A percentile compares a stretch with the other conserved stretches of the same genome.
Conservation (phyloP, 192 early-diverging fungal genomes). For the Piromyces finnis region DNA sequence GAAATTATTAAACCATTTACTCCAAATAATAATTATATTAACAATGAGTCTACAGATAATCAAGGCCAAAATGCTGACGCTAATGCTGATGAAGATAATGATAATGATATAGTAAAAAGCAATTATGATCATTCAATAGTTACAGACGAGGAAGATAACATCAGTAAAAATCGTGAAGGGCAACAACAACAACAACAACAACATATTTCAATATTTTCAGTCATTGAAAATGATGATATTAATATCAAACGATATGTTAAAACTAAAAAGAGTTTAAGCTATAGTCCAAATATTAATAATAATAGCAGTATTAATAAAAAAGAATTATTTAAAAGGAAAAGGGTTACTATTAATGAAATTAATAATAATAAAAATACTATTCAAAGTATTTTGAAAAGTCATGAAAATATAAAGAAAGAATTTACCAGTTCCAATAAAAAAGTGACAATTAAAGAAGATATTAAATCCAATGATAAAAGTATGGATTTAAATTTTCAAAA, state of each 20-base stretch:
- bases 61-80: too few relatives aligned
- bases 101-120: too few relatives aligned
- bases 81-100: too few relatives aligned
- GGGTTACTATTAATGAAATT: not conserved
- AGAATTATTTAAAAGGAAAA: not conserved
- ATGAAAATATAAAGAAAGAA: not conserved
- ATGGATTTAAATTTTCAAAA: not conserved
- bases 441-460: not conserved
- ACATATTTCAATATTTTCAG: too few relatives aligned
- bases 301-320: not conserved
- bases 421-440: not conserved
- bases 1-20: not conserved
- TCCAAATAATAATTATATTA: too few relatives aligned
- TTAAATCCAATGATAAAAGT: not conserved
- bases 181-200: too few relatives aligned
- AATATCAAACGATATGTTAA: not conserved
- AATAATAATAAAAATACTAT: not conserved
- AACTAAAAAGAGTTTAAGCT: not conserved
- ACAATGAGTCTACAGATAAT: too few relatives aligned
- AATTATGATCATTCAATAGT: too few relatives aligned
- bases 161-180: not conserved
- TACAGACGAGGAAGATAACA: not conserved
- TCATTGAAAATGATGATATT: not conserved
- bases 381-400: not conserved
- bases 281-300: not conserved